Percentiles rank a stretch among this genome's conserved stretches.
Conservation (phyloP, 805 yeast species). For the Sugiyamaella chiloensis region DNA sequence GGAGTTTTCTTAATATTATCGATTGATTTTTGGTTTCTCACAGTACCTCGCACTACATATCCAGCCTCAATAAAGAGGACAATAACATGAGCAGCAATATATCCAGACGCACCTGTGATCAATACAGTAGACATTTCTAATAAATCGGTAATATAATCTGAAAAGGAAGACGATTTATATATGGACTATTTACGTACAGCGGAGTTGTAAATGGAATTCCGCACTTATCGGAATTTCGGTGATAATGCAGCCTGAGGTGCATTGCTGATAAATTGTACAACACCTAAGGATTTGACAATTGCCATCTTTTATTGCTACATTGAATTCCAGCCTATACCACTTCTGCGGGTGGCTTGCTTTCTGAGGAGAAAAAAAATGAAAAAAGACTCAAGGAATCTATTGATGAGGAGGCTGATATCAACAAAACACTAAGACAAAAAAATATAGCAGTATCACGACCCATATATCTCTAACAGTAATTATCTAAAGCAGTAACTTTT, state of each 20-base stretch:
- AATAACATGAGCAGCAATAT: constrained; percentile 23
- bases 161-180: neutral
- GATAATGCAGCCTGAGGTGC: neutral
- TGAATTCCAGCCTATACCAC: too few relatives aligned
- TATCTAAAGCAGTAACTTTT: constrained; percentile 10
- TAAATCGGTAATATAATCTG: neutral
- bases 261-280: too few relatives aligned
- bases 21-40: constrained; percentile 39
- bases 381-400: too few relatives aligned
- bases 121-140: constrained; percentile 11
- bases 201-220: neutral
- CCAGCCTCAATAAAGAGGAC: constrained; percentile 39
- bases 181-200: neutral
- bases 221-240: too few relatives aligned
- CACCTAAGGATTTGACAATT: too few relatives aligned
- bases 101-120: constrained; percentile 25
- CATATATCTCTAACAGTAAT: too few relatives aligned
- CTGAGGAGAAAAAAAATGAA: too few relatives aligned
- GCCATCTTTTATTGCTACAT: too few relatives aligned
- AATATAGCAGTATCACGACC: too few relatives aligned
- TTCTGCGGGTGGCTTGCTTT: too few relatives aligned
- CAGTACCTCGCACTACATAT: constrained; percentile 48
- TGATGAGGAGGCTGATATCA: too few relatives aligned
- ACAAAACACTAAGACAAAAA: too few relatives aligned
- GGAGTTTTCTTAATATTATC: constrained; percentile 26